These are phyloP conservation scores for Trichodelitschia bisporula DNA, from an alignment of 495 filamentous ascomycete genomes.

Conservation along the genomic window DNA sequence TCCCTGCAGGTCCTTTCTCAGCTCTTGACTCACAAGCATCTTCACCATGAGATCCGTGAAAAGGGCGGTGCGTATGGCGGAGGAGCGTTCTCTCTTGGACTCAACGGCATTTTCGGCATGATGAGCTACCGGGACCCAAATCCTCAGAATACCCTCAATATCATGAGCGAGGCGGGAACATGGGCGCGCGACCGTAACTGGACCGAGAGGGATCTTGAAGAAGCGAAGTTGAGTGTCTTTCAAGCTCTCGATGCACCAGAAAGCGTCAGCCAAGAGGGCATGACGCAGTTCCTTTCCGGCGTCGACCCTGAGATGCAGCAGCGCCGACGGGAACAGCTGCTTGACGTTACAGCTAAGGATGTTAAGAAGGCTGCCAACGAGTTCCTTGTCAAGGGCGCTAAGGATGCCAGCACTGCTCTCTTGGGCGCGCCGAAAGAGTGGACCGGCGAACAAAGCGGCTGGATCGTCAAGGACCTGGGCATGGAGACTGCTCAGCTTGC, in stretches of 20 bases:
- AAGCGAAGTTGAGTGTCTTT: conserved; percentile 88
- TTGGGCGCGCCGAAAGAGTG: conserved; percentile 72
- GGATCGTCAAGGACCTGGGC: conserved; percentile 22
- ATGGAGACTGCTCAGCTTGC: no score
- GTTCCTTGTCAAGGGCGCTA: conserved; percentile 50
- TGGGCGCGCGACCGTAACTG: conserved; percentile 70
- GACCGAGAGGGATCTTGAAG: conserved; percentile 72
- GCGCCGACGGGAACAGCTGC: conserved; percentile 53
- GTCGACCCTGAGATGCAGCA: conserved; percentile 81
- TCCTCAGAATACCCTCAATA: conserved; percentile 60
- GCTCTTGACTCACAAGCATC: conserved; percentile 86
- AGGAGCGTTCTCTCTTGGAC: conserved; percentile 52
- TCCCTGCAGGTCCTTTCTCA: conserved; percentile 72
- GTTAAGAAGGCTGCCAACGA: conserved; percentile 59
- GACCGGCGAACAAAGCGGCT: conserved; percentile 24
- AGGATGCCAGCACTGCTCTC: conserved; percentile 34
- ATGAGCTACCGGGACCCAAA: conserved; percentile 97
- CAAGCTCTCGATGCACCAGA: conserved; percentile 84
- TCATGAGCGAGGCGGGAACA: conserved; percentile 60
- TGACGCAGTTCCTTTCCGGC: conserved; percentile 61
- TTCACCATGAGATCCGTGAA: conserved; percentile 93
- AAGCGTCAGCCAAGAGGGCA: conserved; percentile 69
- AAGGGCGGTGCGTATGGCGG: conserved; percentile 95
- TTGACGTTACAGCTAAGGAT: conserved; percentile 66
- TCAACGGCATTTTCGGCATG: conserved; percentile 75